phyloP scores from a whole-genome alignment of 371 early-diverging fungal genomes.

The Lichtheimia hyalospora region DNA sequence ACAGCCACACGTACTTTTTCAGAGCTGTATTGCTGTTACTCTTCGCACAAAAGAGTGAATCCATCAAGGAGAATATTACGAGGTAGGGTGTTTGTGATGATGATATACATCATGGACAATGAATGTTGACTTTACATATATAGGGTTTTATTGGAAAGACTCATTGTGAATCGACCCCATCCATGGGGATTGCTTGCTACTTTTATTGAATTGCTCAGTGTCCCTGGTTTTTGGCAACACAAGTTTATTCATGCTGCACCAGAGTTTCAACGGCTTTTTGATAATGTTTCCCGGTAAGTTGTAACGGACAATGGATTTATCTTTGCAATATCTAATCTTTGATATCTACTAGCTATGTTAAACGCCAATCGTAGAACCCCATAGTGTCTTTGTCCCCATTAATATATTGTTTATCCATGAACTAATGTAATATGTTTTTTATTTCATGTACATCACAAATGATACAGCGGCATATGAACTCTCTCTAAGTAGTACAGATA shows the following conservation, averaged over 20 bases:
- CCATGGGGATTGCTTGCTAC: constrained; percentile 97
- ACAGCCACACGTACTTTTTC: constrained; percentile 93
- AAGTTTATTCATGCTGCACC: constrained; percentile 65
- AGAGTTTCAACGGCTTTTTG: constrained; percentile 68
- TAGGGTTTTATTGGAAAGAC: constrained; percentile 88
- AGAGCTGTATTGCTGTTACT: constrained; percentile 74
- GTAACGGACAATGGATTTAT: not conserved
- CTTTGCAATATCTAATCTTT: not conserved
- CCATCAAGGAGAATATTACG: constrained; percentile 91
- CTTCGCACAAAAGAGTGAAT: constrained; percentile 75
- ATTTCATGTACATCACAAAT: too few species aligned
- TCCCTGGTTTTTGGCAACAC: constrained; percentile 83
- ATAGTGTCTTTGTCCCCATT: too few species aligned
- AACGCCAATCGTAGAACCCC: not conserved
- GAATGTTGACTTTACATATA: not conserved
- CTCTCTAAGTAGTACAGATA: too few species aligned
- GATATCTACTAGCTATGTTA: not conserved
- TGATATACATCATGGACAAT: not conserved
- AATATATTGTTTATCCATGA: too few species aligned
- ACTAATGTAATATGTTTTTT: too few species aligned
- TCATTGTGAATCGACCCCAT: constrained; percentile 97
- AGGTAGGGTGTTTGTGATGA: constrained; percentile 37
- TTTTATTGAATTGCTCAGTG: constrained; percentile 92
- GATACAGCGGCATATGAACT: too few species aligned
- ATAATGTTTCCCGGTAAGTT: constrained; percentile 58